These are phyloP conservation scores for Vigna hirtella DNA, from an alignment of 306 rosid genomes.

Conservation along the genomic window DNA sequence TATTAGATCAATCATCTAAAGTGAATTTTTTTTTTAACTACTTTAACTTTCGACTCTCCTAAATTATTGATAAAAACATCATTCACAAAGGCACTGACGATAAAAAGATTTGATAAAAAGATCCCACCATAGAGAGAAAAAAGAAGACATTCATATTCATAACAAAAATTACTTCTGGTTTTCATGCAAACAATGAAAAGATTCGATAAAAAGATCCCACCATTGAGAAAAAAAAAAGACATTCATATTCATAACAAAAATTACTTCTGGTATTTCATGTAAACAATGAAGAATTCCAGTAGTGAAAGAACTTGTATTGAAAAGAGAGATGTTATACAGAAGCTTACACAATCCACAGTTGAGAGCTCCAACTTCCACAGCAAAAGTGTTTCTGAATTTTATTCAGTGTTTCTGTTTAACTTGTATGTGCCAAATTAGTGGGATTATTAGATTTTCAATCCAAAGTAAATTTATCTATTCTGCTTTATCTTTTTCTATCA, in stretches of 20 bases:
- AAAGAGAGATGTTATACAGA: conserved; percentile 35
- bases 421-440: no score
- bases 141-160: neutral
- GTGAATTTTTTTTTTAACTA: no score
- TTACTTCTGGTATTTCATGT: neutral
- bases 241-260: neutral
- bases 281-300: neutral
- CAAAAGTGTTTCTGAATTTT: conserved; percentile 71
- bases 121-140: neutral
- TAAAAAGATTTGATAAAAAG: no score
- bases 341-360: conserved; percentile 71
- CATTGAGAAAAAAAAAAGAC: neutral
- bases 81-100: no score
- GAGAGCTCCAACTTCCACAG: conserved; percentile 73
- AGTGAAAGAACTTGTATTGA: conserved; percentile 16
- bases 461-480: neutral
- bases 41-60: no score
- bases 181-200: neutral
- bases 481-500: neutral
- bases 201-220: no score
- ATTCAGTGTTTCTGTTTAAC: no score
- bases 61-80: no score
- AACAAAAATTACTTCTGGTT: neutral
- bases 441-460: conserved; percentile 6
- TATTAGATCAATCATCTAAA: no score